Percentiles rank a stretch among this genome's conserved stretches.
phyloP scores from a whole-genome alignment of 192 early-diverging fungal species.

The Rhizoclosmatium sp. region DNA sequence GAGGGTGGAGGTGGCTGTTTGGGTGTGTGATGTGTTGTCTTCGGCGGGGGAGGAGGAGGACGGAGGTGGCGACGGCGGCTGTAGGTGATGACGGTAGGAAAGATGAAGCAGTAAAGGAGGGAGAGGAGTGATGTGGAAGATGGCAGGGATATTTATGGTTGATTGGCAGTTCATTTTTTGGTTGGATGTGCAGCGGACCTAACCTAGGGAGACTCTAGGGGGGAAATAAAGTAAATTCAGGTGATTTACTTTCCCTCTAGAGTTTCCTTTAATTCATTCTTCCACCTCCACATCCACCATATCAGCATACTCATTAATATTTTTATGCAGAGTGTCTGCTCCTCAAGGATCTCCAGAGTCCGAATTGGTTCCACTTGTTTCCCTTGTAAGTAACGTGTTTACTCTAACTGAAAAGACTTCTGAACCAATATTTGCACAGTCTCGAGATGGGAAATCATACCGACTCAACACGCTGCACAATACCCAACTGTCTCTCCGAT shows the following conservation, averaged over 20 bases:
- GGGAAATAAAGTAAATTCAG: too few relatives aligned
- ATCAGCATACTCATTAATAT: background rate
- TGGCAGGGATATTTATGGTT: background rate
- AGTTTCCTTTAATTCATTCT: background rate
- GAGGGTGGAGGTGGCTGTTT: background rate
- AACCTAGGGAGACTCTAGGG: too few relatives aligned
- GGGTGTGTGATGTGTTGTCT: background rate
- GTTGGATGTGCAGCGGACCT: too few relatives aligned
- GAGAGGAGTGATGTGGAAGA: background rate
- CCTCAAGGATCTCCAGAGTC: background rate
- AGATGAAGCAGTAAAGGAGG: background rate
- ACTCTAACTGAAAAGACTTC: background rate
- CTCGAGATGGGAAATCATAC: constrained; percentile 2
- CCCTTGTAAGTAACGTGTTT: background rate
- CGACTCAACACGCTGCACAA: constrained; percentile 25
- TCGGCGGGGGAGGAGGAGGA: background rate
- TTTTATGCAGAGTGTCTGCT: background rate
- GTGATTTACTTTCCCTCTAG: too few relatives aligned
- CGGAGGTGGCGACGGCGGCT: background rate
- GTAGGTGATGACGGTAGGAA: background rate
- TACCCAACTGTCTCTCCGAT: constrained; percentile 4
- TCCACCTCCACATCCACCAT: background rate
- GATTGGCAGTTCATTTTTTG: background rate
- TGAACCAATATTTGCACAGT: background rate
- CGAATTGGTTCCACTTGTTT: background rate